Base-by-base conservation (phyloP, 2,329 filamentous ascomycete genomes). In the Neospermospora avenae region DNA sequence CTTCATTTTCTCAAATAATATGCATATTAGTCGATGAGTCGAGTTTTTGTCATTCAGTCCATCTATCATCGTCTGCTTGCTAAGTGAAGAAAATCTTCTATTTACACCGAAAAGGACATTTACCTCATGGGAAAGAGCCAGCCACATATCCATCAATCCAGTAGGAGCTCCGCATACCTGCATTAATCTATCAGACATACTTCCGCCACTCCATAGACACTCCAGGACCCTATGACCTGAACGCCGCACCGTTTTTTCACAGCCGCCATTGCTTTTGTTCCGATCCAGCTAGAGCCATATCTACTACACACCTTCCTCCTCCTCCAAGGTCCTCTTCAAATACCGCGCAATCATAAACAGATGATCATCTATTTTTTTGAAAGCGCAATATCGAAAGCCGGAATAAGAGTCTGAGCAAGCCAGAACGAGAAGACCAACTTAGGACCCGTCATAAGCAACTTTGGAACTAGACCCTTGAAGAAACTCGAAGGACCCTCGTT, bases 371-470 rank as follows among this genome's bases (percentile, higher is more conserved):
- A 70, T 65, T 71, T 66, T 59, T 67, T 70, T 11, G 69, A 67
- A n/a, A 74, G 58, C 13, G 69, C 72, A 51, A 86, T 85, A 71
- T 85, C 90, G 76, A 98, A 98, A 41, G 92, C 89, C 55, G 95
- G 95, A 73, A 99, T 99, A 71, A 99, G 81, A 31, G 95, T 98
- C 82, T 99, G 95, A 60, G 95, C 95, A 73, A 99, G 86, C 95
- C 95, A 99, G 87, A 99, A 99, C 63, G 93, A 97, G 82, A 99
- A 99, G 65, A 98, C 95, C 63, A 99, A 84, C 84, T 99, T 99
- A 65, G 95, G 95, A 24, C 95, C 96, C 16, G 95, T 99, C 95
- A 99, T 99, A 72, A 99, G 84, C 66, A 99, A 86, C 88, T 99
- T 99, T 64, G 95, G 95, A 53, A 92, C 89, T 66, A 99, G 78